Evolutionary conservation across 208 protist species (phyloP), one percentile per base, ranked within the genome.

Genomic region (Trypanosoma grayi): DNA sequence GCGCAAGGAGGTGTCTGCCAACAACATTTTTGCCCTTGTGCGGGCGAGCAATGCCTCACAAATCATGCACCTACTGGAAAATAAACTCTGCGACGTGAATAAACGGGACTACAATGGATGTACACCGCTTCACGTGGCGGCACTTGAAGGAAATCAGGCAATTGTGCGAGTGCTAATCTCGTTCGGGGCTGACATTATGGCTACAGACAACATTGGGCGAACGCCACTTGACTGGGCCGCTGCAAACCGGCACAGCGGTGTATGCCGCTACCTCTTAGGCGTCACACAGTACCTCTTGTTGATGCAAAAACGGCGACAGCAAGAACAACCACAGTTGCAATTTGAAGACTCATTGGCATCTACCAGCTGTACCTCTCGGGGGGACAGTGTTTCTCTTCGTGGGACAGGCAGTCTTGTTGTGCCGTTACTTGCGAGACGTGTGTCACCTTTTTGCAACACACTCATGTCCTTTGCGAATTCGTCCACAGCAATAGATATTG

Each of bases 101-200:
- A 70, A 90, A 52, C 70, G 82, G 34, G 90, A 95, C 71, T 93
- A 95, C 68, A 93, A 95, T 64, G 83, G 81, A 28, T 87, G 84
- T 66, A 95, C 90, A 0, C 85, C 90, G 4, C 70, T 95, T 43
- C 85, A 93, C 60, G 80, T 95, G 25, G 90, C 90, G 4, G 85
- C 86, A 4, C 56, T 75, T 5, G 90, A 90, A 57, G 90, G 90
- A 28, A 92, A 90, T 63, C 61, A 85, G 50, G 68, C 78, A 9
- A 85, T 92, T 48, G 82, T 93, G 53, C 72, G 77, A 14, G 64
- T 95, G 27, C 70, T 95, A 27, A 62, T 93, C n/a, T 92, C 79
- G 16, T 93, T 85, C 47, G 83, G 80, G 13, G 90, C 90, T 0
- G 84, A 95, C 55, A 70, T 88, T 25, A 45, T 84, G 14, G 82